Conservation (phyloP, 176 grass and related monocot genomes). For the Triticum timopheevii region DNA sequence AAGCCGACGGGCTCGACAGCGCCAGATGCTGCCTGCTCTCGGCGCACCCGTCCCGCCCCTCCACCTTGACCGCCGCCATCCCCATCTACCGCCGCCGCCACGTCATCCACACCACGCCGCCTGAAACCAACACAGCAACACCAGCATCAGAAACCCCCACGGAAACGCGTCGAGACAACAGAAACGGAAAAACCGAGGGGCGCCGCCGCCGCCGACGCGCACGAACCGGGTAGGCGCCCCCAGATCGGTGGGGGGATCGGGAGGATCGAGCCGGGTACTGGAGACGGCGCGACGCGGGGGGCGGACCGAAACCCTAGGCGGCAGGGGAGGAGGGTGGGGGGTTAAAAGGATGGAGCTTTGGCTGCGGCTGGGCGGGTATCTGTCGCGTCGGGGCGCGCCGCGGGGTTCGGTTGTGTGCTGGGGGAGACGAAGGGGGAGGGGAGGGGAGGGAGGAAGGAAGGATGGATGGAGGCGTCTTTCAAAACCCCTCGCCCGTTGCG, state of each 20-base stretch:
- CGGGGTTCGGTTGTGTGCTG: conserved; percentile 23
- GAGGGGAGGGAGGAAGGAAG: background rate
- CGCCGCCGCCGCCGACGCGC: background rate
- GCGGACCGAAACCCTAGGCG: conserved; percentile 61
- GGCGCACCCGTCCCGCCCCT: conserved; percentile 36
- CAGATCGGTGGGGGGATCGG: conserved; percentile 35
- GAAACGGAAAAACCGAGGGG: background rate
- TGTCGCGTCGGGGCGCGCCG: conserved; percentile 24
- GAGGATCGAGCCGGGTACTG: conserved; percentile 6
- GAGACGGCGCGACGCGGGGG: conserved; percentile 16
- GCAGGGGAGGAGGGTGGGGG: background rate
- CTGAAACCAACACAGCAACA: conserved; percentile 19
- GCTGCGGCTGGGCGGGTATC: background rate
- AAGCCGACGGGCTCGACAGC: conserved; percentile 42
- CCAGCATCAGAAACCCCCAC: background rate
- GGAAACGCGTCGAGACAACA: background rate
- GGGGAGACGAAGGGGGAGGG: background rate
- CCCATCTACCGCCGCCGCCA: conserved; percentile 38
- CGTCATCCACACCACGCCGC: conserved; percentile 23
- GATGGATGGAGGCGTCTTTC: conserved; percentile 42
- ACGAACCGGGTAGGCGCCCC: background rate
- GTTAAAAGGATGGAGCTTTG: conserved; percentile 29
- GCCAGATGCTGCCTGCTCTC: conserved; percentile 41
- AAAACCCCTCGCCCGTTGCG: conserved; percentile 96
- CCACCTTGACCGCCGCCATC: conserved; percentile 49